Evolutionary conservation across 257 asterid species (phyloP), one percentile per base, ranked within the genome.

Genomic region (Solanum verrucosum): DNA sequence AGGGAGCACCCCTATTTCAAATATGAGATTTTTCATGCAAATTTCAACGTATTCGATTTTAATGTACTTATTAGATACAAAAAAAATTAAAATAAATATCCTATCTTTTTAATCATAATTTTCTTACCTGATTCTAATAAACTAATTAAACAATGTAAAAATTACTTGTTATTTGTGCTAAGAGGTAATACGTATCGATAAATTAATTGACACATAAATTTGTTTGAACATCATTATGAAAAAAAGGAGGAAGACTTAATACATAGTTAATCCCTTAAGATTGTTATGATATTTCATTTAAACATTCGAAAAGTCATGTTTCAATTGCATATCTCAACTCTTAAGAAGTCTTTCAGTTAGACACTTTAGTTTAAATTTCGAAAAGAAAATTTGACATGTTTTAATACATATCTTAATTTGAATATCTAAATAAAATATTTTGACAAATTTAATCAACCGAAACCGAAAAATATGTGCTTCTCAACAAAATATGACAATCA

Each of bases 401-500:
- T 63, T 7, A 3, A 59, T 59, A 59, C 25, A 20, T 59, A 59
- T 2, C 10, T 59, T 65, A 65, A 0, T 65, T 10, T 2, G 4
- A 65, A 1, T 65, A 0, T n/a, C 33, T 65, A 65, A n/a, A 65
- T n/a, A n/a, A 65, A 65, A 65, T 65, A 65, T 65, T 13, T 0
- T 1, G 0, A 5, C 3, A n/a, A 65, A n/a, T 12, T 25, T n/a
- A 65, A n/a, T n/a, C 0, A 0, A 29, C 0, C 11, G 5, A 25
- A 27, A 5, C 16, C 4, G 0, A 25, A 21, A 34, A 73, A 34
- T 0, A 73, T 34, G 1, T 11, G 1, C 73, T 67, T 12, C 20
- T 5, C 20, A 68, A 68, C 40, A 71, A 15, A 5, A 72, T 31
- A 18, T 29, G 75, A 29, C 23, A 13, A 68, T 63, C 16, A n/a